Evolutionary conservation across 2,329 filamentous ascomycete genomes (phyloP).

Genomic region (Paraphaeosphaeria minitans): DNA sequence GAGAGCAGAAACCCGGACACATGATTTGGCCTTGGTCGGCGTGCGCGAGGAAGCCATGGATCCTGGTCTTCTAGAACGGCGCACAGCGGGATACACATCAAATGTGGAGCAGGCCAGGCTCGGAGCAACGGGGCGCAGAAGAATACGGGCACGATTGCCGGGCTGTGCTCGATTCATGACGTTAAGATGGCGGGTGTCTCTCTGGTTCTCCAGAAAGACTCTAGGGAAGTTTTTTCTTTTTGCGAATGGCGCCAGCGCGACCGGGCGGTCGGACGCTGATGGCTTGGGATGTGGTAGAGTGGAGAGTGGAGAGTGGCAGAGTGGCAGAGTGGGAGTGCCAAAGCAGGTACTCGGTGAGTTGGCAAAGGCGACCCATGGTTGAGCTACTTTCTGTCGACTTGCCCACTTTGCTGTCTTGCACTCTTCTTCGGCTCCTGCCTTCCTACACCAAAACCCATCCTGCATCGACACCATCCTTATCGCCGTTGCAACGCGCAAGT

Average conservation of each 20-base stretch:
- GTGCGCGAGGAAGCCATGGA: too few species aligned
- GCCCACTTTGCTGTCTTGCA: neutral
- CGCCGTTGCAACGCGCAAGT: neutral
- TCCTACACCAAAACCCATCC: neutral
- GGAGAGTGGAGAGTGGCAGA: too few species aligned
- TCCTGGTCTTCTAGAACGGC: neutral
- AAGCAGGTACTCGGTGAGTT: constrained; percentile 10
- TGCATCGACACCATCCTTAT: neutral
- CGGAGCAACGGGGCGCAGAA: neutral
- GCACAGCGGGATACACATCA: neutral
- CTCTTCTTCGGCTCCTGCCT: neutral
- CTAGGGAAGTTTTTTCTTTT: neutral
- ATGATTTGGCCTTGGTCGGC: too few species aligned
- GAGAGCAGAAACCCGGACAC: neutral
- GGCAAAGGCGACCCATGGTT: neutral
- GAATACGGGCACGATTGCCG: constrained; percentile 1
- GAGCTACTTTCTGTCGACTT: neutral
- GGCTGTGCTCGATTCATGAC: neutral
- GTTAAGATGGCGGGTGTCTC: neutral
- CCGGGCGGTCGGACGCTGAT: neutral
- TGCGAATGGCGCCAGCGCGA: neutral
- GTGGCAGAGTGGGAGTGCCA: neutral
- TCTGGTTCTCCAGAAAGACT: neutral
- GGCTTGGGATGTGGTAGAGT: neutral
- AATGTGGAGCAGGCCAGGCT: neutral